Evolutionary conservation across 1,139 yeast species (phyloP).

Genomic region (Yamadazyma atlantica): DNA sequence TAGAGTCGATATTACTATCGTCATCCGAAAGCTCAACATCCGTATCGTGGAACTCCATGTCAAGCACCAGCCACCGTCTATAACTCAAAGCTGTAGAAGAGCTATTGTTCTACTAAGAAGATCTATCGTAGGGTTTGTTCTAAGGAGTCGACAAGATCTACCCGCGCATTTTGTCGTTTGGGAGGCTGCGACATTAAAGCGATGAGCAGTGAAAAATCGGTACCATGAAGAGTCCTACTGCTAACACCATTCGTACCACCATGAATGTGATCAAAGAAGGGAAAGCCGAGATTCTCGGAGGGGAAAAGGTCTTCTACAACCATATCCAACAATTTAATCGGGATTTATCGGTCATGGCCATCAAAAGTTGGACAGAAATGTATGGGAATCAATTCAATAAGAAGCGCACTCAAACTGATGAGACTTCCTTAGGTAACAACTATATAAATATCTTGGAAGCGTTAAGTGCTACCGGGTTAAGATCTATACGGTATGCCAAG

Average conservation of each 20-base stretch:
- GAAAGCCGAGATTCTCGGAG: constrained; percentile 67
- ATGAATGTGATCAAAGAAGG: constrained; percentile 68
- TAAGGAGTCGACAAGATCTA: not conserved
- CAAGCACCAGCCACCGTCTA: too few relatives aligned
- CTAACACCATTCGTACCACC: not conserved
- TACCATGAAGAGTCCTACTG: constrained; percentile 9
- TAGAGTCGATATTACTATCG: not conserved
- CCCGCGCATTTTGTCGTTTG: too few relatives aligned
- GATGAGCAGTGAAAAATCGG: not conserved
- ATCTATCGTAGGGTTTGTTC: too few relatives aligned
- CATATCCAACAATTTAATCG: constrained; percentile 96
- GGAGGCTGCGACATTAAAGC: not conserved
- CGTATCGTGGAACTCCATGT: not conserved
- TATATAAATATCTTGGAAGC: constrained; percentile 77
- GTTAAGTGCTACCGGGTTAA: constrained; percentile 87
- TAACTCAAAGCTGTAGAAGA: too few relatives aligned
- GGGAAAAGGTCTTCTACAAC: constrained; percentile 84
- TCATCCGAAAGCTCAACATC: not conserved
- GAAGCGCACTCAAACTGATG: constrained; percentile 18
- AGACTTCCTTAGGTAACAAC: constrained; percentile 20
- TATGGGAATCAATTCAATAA: constrained; percentile 29
- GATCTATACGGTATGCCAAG: constrained; percentile 90
- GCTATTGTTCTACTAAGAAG: too few relatives aligned
- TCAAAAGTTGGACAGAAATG: constrained; percentile 78
- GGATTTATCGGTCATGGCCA: constrained; percentile 82